A percentile compares a stretch with the other conserved stretches of the same genome.
These are phyloP conservation scores for Ascochyta pisi DNA, from an alignment of 2,329 filamentous ascomycete species.

Conservation along the genomic window DNA sequence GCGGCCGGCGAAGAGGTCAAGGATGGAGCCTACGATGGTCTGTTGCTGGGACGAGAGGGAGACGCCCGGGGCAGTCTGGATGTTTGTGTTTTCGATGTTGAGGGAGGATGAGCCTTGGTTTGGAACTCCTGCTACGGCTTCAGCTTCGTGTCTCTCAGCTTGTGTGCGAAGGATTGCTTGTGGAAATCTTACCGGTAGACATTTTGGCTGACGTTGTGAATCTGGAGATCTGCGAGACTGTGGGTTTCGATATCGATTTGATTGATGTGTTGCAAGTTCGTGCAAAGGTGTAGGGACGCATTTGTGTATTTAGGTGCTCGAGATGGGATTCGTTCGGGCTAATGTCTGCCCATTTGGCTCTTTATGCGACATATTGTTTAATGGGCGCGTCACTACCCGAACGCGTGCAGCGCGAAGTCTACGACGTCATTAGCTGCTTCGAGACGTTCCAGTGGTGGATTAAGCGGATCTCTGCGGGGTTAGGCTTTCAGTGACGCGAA, in stretches of 20 bases:
- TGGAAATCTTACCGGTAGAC: conserved; percentile 32
- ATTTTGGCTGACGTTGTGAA: conserved; percentile 35
- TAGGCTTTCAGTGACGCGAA: conserved; percentile 2
- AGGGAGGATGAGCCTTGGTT: conserved; percentile 26
- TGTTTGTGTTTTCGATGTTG: conserved; percentile 62
- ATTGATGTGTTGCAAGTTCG: conserved; percentile 25
- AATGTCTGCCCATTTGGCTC: not conserved
- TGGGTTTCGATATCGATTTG: conserved; percentile 26
- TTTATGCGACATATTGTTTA: conserved; percentile 3
- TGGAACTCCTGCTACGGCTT: conserved; percentile 14
- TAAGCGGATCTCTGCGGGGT: conserved; percentile 6
- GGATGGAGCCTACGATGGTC: conserved; percentile 63
- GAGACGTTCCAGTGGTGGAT: conserved; percentile 12
- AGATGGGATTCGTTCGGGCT: too few relatives aligned
- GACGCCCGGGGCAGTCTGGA: conserved; percentile 61
- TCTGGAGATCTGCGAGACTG: conserved; percentile 22
- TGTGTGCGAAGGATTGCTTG: not conserved
- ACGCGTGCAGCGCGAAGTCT: conserved; percentile 13
- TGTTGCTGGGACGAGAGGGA: conserved; percentile 59
- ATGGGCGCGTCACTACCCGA: not conserved
- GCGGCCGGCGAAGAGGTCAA: conserved; percentile 68
- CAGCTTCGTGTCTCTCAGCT: conserved; percentile 8
- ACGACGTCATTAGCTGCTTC: conserved; percentile 14
- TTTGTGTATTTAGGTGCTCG: conserved; percentile 1
- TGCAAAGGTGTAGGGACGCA: conserved; percentile 29